Evolutionary conservation across 2,329 filamentous ascomycete species (phyloP).

Genomic region (Sporothrix sp.): DNA sequence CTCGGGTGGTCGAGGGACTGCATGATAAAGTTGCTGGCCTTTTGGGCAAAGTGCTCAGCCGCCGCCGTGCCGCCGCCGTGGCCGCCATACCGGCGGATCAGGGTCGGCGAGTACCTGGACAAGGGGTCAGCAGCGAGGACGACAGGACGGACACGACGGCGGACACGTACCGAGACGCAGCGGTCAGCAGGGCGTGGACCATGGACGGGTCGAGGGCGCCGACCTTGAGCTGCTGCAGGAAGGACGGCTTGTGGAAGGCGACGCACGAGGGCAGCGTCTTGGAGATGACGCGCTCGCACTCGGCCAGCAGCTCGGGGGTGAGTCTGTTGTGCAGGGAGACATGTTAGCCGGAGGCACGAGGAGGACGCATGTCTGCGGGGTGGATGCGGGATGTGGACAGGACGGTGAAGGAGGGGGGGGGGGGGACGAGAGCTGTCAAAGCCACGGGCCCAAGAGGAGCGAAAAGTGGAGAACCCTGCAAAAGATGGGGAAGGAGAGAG

Average conservation of each 20-base stretch:
- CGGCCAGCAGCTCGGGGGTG: slow-evolving; percentile 47
- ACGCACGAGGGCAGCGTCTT: slow-evolving; percentile 53
- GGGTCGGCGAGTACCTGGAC: slow-evolving; percentile 42
- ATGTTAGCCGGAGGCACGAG: slow-evolving; percentile 6
- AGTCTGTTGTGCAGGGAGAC: slow-evolving; percentile 27
- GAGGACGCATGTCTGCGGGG: too few relatives aligned
- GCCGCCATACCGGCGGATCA: slow-evolving; percentile 51
- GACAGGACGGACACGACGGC: not conserved
- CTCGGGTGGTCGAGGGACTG: slow-evolving; percentile 49
- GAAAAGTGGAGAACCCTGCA: too few relatives aligned
- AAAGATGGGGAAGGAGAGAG: too few relatives aligned
- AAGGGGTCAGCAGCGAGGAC: not conserved
- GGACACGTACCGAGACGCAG: slow-evolving; percentile 42
- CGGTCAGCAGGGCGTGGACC: slow-evolving; percentile 48
- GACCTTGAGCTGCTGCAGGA: slow-evolving; percentile 50
- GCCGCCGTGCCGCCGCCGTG: slow-evolving; percentile 40
- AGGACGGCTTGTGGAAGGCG: slow-evolving; percentile 53
- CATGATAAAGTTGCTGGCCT: slow-evolving; percentile 48
- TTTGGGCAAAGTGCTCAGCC: slow-evolving; percentile 49
- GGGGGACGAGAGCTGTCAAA: too few relatives aligned
- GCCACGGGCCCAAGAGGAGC: too few relatives aligned
- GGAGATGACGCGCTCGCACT: slow-evolving; percentile 51
- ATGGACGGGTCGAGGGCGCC: slow-evolving; percentile 45
- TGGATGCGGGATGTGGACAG: not conserved
- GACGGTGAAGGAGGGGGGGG: not conserved